Percentiles rank a stretch among this genome's conserved stretches.
Evolutionary conservation across 768 basidiomycete genomes (phyloP).

Genomic region (Chiua virens): DNA sequence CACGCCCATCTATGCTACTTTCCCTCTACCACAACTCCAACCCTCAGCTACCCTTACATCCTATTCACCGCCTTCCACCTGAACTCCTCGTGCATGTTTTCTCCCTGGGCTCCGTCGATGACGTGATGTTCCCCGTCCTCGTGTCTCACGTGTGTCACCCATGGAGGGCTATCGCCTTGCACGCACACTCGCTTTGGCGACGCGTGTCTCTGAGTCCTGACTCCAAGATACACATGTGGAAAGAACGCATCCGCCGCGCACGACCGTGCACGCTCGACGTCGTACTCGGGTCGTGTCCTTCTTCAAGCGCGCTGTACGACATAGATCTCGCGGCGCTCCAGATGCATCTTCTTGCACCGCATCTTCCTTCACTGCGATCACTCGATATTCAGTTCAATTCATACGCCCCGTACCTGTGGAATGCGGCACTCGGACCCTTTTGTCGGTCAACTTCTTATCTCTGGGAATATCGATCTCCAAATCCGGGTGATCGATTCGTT

Average conservation of each 20-base stretch:
- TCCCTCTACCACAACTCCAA: slow-evolving; percentile 25
- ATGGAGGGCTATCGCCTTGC: slow-evolving; percentile 63
- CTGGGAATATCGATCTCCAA: slow-evolving; percentile 22
- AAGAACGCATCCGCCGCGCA: slow-evolving; percentile 59
- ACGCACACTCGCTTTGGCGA: slow-evolving; percentile 65
- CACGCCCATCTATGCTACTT: slow-evolving; percentile 29
- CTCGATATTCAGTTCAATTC: slow-evolving; percentile 55
- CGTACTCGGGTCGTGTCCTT: slow-evolving; percentile 43
- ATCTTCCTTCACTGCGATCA: slow-evolving; percentile 60
- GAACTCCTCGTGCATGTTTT: slow-evolving; percentile 70
- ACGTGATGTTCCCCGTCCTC: slow-evolving; percentile 55
- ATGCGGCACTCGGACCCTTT: slow-evolving; percentile 57
- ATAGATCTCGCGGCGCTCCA: slow-evolving; percentile 54
- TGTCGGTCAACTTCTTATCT: slow-evolving; percentile 36
- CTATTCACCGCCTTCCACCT: slow-evolving; percentile 56
- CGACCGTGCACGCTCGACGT: slow-evolving; percentile 62
- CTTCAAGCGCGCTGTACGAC: slow-evolving; percentile 20
- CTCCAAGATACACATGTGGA: slow-evolving; percentile 53
- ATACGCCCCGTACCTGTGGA: slow-evolving; percentile 67
- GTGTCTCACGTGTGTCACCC: slow-evolving; percentile 68
- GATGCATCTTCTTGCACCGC: slow-evolving; percentile 52
- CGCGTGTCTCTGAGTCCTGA: slow-evolving; percentile 50
- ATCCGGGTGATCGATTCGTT: slow-evolving; percentile 2
- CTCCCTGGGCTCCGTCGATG: slow-evolving; percentile 54
- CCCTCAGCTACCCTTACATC: slow-evolving; percentile 38